Evolutionary conservation across 164 flowering plant species (phyloP), one percentile per base, ranked within the genome.

Genomic region (Tetracentron sinense): DNA sequence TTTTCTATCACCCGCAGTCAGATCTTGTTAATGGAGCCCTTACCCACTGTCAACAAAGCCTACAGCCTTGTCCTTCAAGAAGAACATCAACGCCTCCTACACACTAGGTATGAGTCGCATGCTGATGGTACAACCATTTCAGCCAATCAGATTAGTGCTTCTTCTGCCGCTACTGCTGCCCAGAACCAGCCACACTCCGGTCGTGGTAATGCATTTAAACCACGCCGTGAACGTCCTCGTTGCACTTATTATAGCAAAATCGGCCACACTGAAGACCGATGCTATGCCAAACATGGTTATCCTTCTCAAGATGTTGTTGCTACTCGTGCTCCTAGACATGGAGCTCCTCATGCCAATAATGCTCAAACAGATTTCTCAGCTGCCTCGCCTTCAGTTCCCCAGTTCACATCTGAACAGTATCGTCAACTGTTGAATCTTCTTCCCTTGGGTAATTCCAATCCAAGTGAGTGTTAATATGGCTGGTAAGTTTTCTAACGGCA

Each of bases 11-110:
- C 33, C 7, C 44, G 57, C 8, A 23, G 57, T 2, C 58, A 62
- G 12, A 51, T 62, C 57, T 33, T 62, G 16, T 33, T 62, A 8
- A 62, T 52, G 48, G 28, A 49, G 3, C 56, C 56, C 1, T 26
- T 62, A 21, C 65, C 57, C 6, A 0, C 58, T 4, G 22, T 50
- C 10, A 31, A 22, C 47, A 49, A 62, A 26, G 57, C 42, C 14
- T 48, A 61, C 14, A 5, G 4, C n/a, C 55, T 61, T 20, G n/a
- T n/a, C n/a, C 12, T 49, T 47, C 54, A 27, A 28, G 42, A 61
- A 27, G 64, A 49, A 20, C 29, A 61, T 14, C 42, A 61, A 48
- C 64, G 55, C 23, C 33, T 27, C 38, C 27, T 23, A 44, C 14
- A 12, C 10, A 15, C n/a, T 10, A 31, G 10, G 23, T 35, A 31